These are phyloP conservation scores for Fusarium citri DNA, from an alignment of 2,329 filamentous ascomycete species.

Conservation along the genomic window DNA sequence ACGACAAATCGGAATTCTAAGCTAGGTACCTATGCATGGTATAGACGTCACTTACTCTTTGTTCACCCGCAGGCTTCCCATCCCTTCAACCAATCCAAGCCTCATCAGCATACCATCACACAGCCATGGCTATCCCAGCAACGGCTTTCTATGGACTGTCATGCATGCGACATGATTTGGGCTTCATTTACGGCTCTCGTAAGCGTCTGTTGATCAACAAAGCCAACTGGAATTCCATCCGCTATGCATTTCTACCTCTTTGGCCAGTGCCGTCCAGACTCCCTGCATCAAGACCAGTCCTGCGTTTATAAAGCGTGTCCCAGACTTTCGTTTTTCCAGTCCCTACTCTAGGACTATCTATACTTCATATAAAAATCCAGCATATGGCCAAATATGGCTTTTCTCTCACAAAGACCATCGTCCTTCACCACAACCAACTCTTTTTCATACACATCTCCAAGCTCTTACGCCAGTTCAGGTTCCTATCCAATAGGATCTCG, in stretches of 20 bases:
- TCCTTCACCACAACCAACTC: background rate
- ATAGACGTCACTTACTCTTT: background rate
- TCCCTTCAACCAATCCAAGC: background rate
- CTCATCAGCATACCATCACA: background rate
- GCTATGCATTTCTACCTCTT: background rate
- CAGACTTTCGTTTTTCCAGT: background rate
- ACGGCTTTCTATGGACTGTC: background rate
- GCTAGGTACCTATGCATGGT: too few species aligned
- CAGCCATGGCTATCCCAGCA: background rate
- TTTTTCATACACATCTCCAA: background rate
- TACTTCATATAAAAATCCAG: too few species aligned
- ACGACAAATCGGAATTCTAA: too few species aligned
- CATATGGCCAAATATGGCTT: constrained; percentile 3
- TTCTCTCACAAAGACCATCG: background rate
- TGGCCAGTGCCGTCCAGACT: background rate
- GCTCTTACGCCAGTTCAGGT: background rate
- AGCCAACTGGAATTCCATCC: constrained; percentile 14
- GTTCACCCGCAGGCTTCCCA: background rate
- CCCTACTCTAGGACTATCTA: constrained; percentile 9
- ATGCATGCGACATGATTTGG: too few species aligned
- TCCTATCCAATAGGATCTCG: background rate
- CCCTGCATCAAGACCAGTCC: background rate
- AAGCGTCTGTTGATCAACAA: constrained; percentile 2
- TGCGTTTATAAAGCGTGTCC: background rate
- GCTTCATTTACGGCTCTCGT: background rate